phyloP scores from a whole-genome alignment of 179 eudicot genomes.

The Camellia oleifera region DNA sequence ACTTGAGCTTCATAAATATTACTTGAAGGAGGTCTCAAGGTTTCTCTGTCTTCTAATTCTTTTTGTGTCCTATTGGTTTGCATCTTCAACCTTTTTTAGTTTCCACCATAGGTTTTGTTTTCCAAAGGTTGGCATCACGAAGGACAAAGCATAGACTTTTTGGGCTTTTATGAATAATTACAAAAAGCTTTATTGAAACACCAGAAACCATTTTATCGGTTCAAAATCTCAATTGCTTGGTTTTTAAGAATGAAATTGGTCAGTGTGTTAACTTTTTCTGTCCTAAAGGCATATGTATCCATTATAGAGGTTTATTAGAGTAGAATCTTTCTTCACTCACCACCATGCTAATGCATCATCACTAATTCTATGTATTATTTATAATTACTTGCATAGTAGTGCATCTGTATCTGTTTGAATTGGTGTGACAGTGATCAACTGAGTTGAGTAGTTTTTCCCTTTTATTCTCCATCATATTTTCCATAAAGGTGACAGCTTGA shows the following conservation, averaged over 20 bases:
- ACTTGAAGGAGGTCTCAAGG: slow-evolving; percentile 33
- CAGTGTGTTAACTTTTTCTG: neutral
- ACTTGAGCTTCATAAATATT: slow-evolving; percentile 45
- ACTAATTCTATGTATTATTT: neutral
- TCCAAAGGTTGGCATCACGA: slow-evolving; percentile 21
- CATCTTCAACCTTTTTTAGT: slow-evolving; percentile 22
- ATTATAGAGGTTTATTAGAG: too few relatives aligned
- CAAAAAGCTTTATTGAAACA: neutral
- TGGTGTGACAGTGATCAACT: neutral
- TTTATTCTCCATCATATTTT: neutral
- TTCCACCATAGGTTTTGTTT: slow-evolving; percentile 16
- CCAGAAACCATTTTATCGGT: neutral
- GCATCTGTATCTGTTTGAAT: too few relatives aligned
- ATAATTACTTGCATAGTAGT: neutral
- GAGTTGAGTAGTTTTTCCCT: neutral
- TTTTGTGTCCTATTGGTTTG: slow-evolving; percentile 15
- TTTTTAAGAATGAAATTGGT: neutral
- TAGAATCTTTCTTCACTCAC: neutral
- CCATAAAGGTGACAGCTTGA: neutral
- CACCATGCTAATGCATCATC: neutral
- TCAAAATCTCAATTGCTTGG: neutral
- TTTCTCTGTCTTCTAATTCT: slow-evolving; percentile 1
- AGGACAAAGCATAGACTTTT: slow-evolving; percentile 44
- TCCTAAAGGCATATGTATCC: too few relatives aligned
- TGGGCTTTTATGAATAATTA: slow-evolving; percentile 11